Base-by-base conservation (phyloP, 2,329 filamentous ascomycete genomes). In the Aspergillus viridinutans region DNA sequence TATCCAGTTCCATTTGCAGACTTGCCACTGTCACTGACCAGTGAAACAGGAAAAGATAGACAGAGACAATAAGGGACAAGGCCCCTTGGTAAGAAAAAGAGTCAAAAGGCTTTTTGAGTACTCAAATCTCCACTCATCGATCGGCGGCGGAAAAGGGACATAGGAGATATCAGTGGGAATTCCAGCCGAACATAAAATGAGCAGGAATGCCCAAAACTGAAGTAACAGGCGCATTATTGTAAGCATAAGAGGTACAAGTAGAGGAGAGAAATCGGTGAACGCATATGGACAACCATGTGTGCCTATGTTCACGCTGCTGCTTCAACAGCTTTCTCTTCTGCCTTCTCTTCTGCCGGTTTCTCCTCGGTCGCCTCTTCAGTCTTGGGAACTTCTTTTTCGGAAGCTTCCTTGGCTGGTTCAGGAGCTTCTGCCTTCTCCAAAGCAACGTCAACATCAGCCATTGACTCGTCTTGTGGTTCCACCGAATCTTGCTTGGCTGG, bases 391-490 rank as follows among this genome's bases (percentile, higher is more conserved):
- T 61, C 57, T 54, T 66, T 63, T 14, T 66, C 65, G 23, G 66
- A 48, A 50, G 69, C 62, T 57, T 72, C 68, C 38, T 58, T 63
- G 23, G 56, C 54, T 40, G 54, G 26, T 40, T 63, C 58, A 21
- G 59, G 47, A 12, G 56, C 63, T 48, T 67, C 61, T 29, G 68
- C 61, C 57, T 73, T 73, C 45, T 72, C 71, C 40, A 78, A 74
- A 50, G 71, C 66, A 38, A 14, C 32, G 52, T 76, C 71, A 28
- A 72, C 73, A 48, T 72, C 69, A n/a, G 68, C 63, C 70, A 72
- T 72, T n/a, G 70, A 66, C 58, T 74, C 72, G 12, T 70, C 71
- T 48, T 68, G 60, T 29, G 61, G 59, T 61, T 73, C 67, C 29
- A 71, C 65, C 21, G 62, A 67, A 61, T 75, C 69, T 50, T 71